Evolutionary conservation across 805 yeast species (phyloP).

Genomic region (Clavispora fructus): DNA sequence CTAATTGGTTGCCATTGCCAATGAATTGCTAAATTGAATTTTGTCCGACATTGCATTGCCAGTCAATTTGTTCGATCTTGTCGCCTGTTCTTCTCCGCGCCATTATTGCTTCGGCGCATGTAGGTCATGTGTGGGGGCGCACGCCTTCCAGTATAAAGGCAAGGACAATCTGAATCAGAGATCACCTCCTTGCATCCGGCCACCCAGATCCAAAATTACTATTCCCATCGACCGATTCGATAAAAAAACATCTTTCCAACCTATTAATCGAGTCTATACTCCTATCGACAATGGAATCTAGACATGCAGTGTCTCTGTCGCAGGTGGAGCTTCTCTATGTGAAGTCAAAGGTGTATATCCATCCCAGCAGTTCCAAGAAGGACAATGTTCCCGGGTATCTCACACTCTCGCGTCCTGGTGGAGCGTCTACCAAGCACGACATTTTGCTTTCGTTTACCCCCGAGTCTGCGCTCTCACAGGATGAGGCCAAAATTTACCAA

Average conservation of each 20-base stretch:
- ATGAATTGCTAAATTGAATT: too few species aligned
- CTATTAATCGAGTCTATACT: too few species aligned
- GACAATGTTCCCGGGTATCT: slow-evolving; percentile 82
- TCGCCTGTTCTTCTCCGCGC: not conserved
- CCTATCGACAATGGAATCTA: slow-evolving; percentile 11
- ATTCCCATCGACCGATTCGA: too few species aligned
- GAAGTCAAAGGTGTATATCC: slow-evolving; percentile 75
- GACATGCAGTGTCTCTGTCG: not conserved
- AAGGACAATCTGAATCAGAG: not conserved
- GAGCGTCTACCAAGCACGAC: slow-evolving; percentile 47
- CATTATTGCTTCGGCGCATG: not conserved
- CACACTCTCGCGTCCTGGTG: slow-evolving; percentile 52
- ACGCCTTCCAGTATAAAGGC: not conserved
- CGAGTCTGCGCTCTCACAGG: slow-evolving; percentile 40
- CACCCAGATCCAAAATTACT: too few species aligned
- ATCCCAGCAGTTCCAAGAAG: slow-evolving; percentile 65
- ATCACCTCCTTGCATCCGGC: not conserved
- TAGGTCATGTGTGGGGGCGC: not conserved
- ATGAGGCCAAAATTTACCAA: slow-evolving; percentile 43
- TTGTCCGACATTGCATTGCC: too few species aligned
- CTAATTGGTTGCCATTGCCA: too few species aligned
- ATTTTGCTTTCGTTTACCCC: slow-evolving; percentile 67
- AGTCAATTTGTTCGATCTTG: too few species aligned
- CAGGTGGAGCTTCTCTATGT: slow-evolving; percentile 45
- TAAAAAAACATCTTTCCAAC: too few species aligned